Conservation (phyloP, 2,329 filamentous ascomycete genomes). For the Aspergillus fumigatus region DNA sequence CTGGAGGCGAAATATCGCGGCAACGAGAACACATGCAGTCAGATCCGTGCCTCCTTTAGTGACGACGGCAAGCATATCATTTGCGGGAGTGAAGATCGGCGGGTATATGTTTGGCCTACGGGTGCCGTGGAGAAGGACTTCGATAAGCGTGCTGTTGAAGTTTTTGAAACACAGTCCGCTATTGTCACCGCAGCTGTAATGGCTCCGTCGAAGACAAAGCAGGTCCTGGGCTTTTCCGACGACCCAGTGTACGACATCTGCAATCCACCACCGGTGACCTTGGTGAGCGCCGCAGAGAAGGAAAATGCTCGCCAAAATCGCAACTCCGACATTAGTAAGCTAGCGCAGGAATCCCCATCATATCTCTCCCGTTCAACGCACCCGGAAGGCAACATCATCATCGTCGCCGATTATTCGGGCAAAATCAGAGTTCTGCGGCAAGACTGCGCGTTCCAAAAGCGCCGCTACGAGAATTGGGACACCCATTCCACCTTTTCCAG, state of each 20-base stretch:
- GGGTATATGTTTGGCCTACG: conserved; percentile 86
- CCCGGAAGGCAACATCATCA: conserved; percentile 78
- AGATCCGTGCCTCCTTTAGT: conserved; percentile 84
- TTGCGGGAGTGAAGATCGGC: conserved; percentile 87
- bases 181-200: conserved; percentile 87
- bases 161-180: conserved; percentile 83
- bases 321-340: conserved; percentile 33
- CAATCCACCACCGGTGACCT: conserved; percentile 84
- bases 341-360: conserved; percentile 65
- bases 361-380: conserved; percentile 75
- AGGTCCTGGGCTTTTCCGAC: conserved; percentile 72
- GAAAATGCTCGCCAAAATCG: conserved; percentile 14
- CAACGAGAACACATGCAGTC: conserved; percentile 82
- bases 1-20: conserved; percentile 88
- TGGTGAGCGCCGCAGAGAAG: conserved; percentile 58
- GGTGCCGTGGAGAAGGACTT: conserved; percentile 59
- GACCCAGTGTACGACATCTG: conserved; percentile 96
- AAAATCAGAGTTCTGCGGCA: conserved; percentile 93
- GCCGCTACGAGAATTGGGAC: conserved; percentile 73
- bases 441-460: conserved; percentile 81
- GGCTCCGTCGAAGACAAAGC: conserved; percentile 72
- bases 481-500: conserved; percentile 71
- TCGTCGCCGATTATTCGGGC: conserved; percentile 84
- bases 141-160: conserved; percentile 79
- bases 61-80: conserved; percentile 83